Percentiles rank a stretch among this genome's conserved stretches.
Conservation (phyloP, 2,329 filamentous ascomycete species). For the Neophaeococcomyces mojaviensis region DNA sequence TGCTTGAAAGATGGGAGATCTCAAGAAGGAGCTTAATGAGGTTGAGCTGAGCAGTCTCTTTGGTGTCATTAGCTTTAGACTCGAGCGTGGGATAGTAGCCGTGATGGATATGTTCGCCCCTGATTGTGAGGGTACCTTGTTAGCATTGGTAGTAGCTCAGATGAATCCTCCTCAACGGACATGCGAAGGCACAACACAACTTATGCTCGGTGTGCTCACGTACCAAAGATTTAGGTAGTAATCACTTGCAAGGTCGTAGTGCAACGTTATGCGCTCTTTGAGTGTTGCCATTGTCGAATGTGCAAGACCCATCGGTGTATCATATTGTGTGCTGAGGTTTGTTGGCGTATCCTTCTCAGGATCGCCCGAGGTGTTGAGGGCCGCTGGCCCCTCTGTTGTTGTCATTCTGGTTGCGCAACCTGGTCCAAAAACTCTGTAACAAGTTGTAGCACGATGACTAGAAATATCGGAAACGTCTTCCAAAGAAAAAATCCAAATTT, state of each 20-base stretch:
- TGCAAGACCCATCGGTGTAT: conserved; percentile 7
- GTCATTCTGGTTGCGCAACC: background rate
- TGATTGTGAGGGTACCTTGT: background rate
- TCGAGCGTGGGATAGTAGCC: conserved; percentile 48
- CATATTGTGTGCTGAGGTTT: conserved; percentile 7
- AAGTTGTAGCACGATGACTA: too few relatives aligned
- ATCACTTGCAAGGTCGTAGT: conserved; percentile 55
- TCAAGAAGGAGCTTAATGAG: conserved; percentile 50
- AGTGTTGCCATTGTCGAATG: conserved; percentile 29
- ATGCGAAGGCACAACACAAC: background rate
- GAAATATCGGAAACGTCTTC: too few relatives aligned
- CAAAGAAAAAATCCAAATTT: too few relatives aligned
- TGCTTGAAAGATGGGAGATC: conserved; percentile 34
- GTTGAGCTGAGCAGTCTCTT: conserved; percentile 52
- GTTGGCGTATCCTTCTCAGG: background rate
- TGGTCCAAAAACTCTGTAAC: too few relatives aligned
- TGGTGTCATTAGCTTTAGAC: conserved; percentile 39
- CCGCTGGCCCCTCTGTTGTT: conserved; percentile 1
- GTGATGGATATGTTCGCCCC: conserved; percentile 59
- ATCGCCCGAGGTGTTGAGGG: background rate
- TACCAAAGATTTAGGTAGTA: conserved; percentile 57
- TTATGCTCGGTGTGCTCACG: conserved; percentile 7
- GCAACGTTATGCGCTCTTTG: conserved; percentile 52
- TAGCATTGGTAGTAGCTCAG: background rate
- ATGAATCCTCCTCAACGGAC: background rate